Conservation (phyloP, 2,329 filamentous ascomycete genomes). For the Trichoderma koningiopsis region DNA sequence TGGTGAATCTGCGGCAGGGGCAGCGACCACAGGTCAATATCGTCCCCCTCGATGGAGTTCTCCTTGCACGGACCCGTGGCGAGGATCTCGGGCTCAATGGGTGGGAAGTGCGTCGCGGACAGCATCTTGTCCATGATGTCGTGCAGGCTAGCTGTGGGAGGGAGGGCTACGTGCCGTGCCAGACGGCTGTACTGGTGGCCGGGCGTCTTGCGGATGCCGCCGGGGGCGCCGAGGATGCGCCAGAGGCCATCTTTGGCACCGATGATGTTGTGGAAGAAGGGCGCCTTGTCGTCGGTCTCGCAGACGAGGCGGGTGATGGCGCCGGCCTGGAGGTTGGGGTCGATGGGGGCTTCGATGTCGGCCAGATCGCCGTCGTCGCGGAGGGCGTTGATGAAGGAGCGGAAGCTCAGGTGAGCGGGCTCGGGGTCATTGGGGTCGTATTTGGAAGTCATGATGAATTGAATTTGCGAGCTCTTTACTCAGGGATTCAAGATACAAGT, state of each 20-base stretch:
- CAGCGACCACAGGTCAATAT: not conserved
- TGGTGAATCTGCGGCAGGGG: not conserved
- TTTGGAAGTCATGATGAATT: not conserved
- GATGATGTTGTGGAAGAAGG: conserved; percentile 55
- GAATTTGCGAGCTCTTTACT: not conserved
- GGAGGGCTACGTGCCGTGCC: conserved; percentile 45
- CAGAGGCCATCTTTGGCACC: conserved; percentile 49
- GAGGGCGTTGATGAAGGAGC: conserved; percentile 48
- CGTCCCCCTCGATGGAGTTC: conserved; percentile 6
- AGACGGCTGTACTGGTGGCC: conserved; percentile 45
- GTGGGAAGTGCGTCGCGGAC: not conserved
- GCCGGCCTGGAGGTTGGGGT: conserved; percentile 49
- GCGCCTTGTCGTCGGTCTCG: conserved; percentile 50
- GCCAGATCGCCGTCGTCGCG: conserved; percentile 46
- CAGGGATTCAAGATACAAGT: not conserved
- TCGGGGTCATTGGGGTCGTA: not conserved
- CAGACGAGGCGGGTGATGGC: conserved; percentile 51
- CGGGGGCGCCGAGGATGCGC: conserved; percentile 50
- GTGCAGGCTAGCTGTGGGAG: conserved; percentile 37
- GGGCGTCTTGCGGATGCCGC: conserved; percentile 39
- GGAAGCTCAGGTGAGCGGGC: conserved; percentile 43
- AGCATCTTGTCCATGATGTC: conserved; percentile 48
- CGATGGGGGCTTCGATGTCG: conserved; percentile 47
- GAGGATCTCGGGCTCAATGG: not conserved
- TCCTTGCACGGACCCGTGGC: not conserved